Percentiles rank a stretch among this genome's conserved stretches.
Conservation (phyloP, 2,329 filamentous ascomycete species). For the Lecanicillium sp. region DNA sequence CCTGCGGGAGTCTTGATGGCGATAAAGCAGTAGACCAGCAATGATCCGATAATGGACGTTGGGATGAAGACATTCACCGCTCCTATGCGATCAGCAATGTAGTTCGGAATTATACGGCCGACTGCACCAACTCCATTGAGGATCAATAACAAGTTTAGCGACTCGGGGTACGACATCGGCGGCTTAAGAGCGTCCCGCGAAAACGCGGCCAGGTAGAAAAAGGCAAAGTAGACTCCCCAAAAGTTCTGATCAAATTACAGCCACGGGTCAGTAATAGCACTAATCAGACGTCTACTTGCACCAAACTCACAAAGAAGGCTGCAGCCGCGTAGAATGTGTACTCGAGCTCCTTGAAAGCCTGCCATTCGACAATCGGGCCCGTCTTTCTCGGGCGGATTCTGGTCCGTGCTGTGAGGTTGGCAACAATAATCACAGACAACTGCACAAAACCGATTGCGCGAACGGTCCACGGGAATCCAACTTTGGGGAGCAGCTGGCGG, state of each 20-base stretch:
- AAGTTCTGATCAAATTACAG: constrained; percentile 28
- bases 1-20: constrained; percentile 39
- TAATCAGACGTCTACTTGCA: background rate
- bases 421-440: constrained; percentile 31
- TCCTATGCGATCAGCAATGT: constrained; percentile 50
- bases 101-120: constrained; percentile 50
- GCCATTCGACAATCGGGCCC: constrained; percentile 34
- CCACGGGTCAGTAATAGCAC: background rate
- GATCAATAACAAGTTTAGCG: constrained; percentile 55
- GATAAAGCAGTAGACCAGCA: constrained; percentile 50
- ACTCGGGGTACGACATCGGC: constrained; percentile 34
- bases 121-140: constrained; percentile 55
- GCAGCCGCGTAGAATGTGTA: constrained; percentile 33
- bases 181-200: constrained; percentile 31
- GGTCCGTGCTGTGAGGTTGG: constrained; percentile 30
- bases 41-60: constrained; percentile 28
- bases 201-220: constrained; percentile 50
- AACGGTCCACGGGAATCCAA: constrained; percentile 44
- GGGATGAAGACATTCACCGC: constrained; percentile 55
- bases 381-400: constrained; percentile 32
- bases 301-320: constrained; percentile 19
- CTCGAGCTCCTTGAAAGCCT: constrained; percentile 36
- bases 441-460: constrained; percentile 54
- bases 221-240: constrained; percentile 47
- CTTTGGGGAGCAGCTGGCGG: constrained; percentile 17